phyloP scores from a whole-genome alignment of 306 rosid species.

The Castanopsis chinensis region DNA sequence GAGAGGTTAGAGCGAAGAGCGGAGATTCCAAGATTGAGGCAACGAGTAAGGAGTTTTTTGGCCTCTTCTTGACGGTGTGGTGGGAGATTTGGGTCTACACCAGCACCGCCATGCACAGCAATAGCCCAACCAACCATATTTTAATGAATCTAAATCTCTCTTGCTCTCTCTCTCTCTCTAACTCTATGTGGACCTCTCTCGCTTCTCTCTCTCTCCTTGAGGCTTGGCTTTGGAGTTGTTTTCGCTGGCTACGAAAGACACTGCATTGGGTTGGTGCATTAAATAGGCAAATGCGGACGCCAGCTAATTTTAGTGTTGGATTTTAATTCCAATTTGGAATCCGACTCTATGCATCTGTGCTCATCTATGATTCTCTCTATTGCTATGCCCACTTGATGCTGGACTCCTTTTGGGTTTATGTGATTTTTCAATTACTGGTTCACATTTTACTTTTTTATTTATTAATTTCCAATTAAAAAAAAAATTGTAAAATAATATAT shows the following conservation, averaged over 20 bases:
- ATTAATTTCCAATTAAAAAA: no score
- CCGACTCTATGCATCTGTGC: neutral
- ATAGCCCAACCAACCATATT: constrained; percentile 84
- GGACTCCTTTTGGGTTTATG: neutral
- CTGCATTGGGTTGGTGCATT: neutral
- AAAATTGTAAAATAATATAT: no score
- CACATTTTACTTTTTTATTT: no score
- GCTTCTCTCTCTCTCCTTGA: neutral
- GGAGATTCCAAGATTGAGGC: constrained; percentile 81
- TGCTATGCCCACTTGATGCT: neutral
- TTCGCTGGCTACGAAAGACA: neutral
- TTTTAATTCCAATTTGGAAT: neutral
- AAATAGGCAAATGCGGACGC: constrained; percentile 32
- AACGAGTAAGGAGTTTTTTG: constrained; percentile 73
- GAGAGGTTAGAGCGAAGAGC: constrained; percentile 67
- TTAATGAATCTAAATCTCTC: neutral
- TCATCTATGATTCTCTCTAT: neutral
- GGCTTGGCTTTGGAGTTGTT: neutral
- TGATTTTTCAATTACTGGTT: neutral
- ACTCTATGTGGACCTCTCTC: neutral
- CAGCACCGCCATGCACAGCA: constrained; percentile 99
- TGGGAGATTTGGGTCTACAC: constrained; percentile 94
- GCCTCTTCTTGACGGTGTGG: constrained; percentile 76
- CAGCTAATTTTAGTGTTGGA: neutral
- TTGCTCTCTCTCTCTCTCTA: neutral